Conservation (phyloP, 805 yeast species). For the Isabelozyma gotoi region DNA sequence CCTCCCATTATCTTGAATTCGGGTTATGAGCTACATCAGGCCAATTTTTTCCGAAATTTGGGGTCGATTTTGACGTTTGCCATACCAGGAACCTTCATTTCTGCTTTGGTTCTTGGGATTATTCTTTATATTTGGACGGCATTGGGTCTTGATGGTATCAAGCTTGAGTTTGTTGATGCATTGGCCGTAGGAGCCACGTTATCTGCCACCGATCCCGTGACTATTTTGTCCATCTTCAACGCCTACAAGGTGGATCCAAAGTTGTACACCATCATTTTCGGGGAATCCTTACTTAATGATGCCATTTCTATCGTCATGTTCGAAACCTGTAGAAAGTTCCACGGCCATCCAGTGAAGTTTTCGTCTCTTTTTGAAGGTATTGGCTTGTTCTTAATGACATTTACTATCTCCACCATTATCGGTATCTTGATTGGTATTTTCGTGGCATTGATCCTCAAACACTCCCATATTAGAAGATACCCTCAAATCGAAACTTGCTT, state of each 20-base stretch:
- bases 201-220: constrained; percentile 98
- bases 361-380: constrained; percentile 89
- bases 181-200: constrained; percentile 96
- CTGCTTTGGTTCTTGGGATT: constrained; percentile 87
- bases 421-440: constrained; percentile 86
- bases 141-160: constrained; percentile 83
- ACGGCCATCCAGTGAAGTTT: constrained; percentile 73
- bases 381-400: constrained; percentile 89
- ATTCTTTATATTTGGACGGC: constrained; percentile 88
- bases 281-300: constrained; percentile 92
- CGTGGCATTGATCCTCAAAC: constrained; percentile 87
- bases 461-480: constrained; percentile 86
- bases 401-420: constrained; percentile 84
- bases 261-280: constrained; percentile 93
- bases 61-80: constrained; percentile 92
- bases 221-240: constrained; percentile 92
- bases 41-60: constrained; percentile 88
- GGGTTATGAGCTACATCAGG: constrained; percentile 95
- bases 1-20: constrained; percentile 97
- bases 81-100: constrained; percentile 93
- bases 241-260: constrained; percentile 98
- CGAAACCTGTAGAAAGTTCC: constrained; percentile 96
- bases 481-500: constrained; percentile 98
- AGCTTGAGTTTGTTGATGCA: constrained; percentile 94
- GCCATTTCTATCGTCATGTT: constrained; percentile 99